Evolutionary conservation across 345 rosid genomes (phyloP), one percentile per base, ranked within the genome.

Genomic region (Jatropha curcas): DNA sequence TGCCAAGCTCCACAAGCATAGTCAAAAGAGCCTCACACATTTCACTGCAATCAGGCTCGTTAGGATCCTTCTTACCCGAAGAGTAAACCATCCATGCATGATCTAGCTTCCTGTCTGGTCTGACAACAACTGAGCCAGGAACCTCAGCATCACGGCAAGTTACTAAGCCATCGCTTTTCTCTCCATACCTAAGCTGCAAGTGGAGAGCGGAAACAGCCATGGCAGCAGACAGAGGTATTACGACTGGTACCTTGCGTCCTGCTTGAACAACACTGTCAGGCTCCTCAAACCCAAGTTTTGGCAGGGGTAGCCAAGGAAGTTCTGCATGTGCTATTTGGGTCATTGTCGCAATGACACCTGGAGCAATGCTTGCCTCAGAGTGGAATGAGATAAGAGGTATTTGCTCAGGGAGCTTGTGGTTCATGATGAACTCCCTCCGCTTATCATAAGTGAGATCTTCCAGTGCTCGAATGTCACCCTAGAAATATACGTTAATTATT

Each of bases 21-120:
- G 85, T 87, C 77, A 88, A 60, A 67, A 88, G 83, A 7, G 92
- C 91, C 76, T 87, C 92, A 11, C 92, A 90, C 91, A 90, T 88
- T 68, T 88, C 85, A 48, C 74, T 69, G 30, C 85, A 81, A 68
- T 88, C 86, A 0, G 91, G 86, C 65, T 84, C 85, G 0, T 35
- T 39, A 1, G 86, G 79, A 68, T 88, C 71, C 74, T 61, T 86
- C 55, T 76, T 80, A 45, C 51, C 2, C 0, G 90, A 83, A 35
- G 89, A 79, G 77, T 86, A 88, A 59, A 90, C 96, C 92, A 90
- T 87, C 90, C 86, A 86, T 6, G 82, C 84, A 70, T 88, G 96
- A 67, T 88, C 88, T 5, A 88, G 88, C 77, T 88, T 90, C 74
- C 30, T 70, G 57, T 84, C 72, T 5, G 89, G 85, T 70, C 83